Conservation (phyloP, 805 yeast species). For the Kazachstania taianensis region DNA sequence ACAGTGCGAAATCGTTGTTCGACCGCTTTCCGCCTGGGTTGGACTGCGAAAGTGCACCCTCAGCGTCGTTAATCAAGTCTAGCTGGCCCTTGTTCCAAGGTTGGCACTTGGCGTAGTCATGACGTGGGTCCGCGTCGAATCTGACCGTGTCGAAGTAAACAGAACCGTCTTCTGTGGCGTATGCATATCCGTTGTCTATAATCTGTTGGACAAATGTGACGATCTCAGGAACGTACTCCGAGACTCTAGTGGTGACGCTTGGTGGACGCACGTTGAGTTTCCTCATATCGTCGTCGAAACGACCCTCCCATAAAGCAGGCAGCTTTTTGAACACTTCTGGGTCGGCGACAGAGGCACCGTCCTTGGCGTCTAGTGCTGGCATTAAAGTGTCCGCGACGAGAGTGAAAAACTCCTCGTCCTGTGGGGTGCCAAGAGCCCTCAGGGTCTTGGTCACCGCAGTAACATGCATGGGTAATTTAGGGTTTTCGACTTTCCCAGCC, state of each 20-base stretch:
- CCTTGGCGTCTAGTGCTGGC: conserved; percentile 57
- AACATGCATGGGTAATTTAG: conserved; percentile 82
- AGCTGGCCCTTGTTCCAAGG: conserved; percentile 95
- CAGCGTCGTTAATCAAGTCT: conserved; percentile 86
- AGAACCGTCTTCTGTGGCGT: conserved; percentile 74
- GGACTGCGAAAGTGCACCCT: conserved; percentile 60
- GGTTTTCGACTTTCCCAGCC: conserved; percentile 44
- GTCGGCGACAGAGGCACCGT: conserved; percentile 71
- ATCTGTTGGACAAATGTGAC: conserved; percentile 67
- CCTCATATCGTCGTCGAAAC: conserved; percentile 78
- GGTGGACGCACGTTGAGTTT: conserved; percentile 78
- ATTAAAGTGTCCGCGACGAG: conserved; percentile 66
- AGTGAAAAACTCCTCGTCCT: conserved; percentile 34
- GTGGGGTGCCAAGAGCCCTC: conserved; percentile 13
- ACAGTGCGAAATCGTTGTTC: conserved; percentile 84
- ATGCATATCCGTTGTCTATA: conserved; percentile 74
- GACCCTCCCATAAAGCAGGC: conserved; percentile 83
- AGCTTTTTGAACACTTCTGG: conserved; percentile 72
- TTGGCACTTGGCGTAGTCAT: conserved; percentile 88
- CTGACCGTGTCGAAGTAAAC: conserved; percentile 89
- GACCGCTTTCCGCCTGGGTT: conserved; percentile 52
- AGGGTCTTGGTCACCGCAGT: conserved; percentile 55
- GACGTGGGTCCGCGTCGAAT: conserved; percentile 63
- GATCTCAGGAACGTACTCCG: conserved; percentile 92
- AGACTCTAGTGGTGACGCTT: conserved; percentile 81